Evolutionary conservation across 768 basidiomycete genomes (phyloP), one percentile per base, ranked within the genome.

Genomic region (Jaapia argillacea): DNA sequence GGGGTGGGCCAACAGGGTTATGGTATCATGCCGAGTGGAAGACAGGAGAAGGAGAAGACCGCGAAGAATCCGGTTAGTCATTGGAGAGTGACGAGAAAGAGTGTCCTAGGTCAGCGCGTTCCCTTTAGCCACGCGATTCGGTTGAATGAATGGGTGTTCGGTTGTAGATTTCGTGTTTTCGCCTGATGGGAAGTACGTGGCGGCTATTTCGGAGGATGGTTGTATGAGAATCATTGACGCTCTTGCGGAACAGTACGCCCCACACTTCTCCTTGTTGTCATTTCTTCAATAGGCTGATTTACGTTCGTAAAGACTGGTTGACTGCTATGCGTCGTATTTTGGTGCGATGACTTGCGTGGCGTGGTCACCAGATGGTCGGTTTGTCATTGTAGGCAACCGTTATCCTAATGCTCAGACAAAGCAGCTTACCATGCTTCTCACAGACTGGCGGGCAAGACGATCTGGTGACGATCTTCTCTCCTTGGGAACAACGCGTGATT

Each of bases 401-500:
- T n/a, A n/a, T n/a, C n/a, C n/a, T n/a, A n/a, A n/a, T 18, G 7
- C 31, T 3, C 42, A 18, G 38, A 33, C 10, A 33, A 33, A 33
- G 10, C 28, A 33, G 28, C 28, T 20, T n/a, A 36, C 12, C 35
- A 43, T 48, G 4, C 50, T 40, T 28, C 12, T 18, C 3, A 45
- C 52, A 92, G 87, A 89, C 90, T 1, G 96, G 93, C 10, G 96
- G 96, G 0, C 93, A 99, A 68, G 96, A 99, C 55, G 96, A 99
- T 56, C 72, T 98, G 6, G 65, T 96, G 43, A 94, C 93, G 3
- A 86, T 99, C 47, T 89, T 90, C 59, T 92, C 93, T 0, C 91
- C 92, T 1, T 85, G 83, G 75, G 96, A 98, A 58, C 85, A 90
- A 58, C 79, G 93, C 2, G 80, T 98, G 4, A 79, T 99, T 6